These are phyloP conservation scores for Gossypium schwendimanii DNA, from an alignment of 441 rosid species.

Conservation along the genomic window DNA sequence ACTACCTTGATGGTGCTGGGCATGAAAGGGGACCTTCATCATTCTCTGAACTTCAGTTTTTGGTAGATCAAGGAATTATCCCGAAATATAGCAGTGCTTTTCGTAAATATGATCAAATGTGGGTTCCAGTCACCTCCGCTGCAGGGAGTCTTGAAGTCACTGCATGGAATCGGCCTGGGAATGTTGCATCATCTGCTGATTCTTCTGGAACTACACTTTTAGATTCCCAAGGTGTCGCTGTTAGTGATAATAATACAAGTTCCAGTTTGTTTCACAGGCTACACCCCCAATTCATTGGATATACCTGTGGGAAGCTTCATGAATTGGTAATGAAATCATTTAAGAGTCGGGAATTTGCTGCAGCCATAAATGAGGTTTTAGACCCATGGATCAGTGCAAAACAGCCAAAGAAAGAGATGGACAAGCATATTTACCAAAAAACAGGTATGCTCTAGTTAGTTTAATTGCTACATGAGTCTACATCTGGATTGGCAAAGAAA, in stretches of 20 bases:
- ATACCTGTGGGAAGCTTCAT: slow-evolving; percentile 88
- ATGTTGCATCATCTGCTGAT: slow-evolving; percentile 29
- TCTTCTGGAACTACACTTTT: slow-evolving; percentile 32
- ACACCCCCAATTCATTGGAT: slow-evolving; percentile 96
- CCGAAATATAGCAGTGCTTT: slow-evolving; percentile 71
- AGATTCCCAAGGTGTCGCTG: slow-evolving; percentile 25
- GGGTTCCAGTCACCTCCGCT: slow-evolving; percentile 72
- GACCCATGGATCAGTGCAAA: slow-evolving; percentile 95
- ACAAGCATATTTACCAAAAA: slow-evolving; percentile 66
- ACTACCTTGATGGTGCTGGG: slow-evolving; percentile 88
- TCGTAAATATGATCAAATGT: slow-evolving; percentile 78
- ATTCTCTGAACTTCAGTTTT: slow-evolving; percentile 62
- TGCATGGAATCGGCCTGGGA: slow-evolving; percentile 29
- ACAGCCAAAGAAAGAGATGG: slow-evolving; percentile 90
- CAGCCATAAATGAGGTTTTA: slow-evolving; percentile 90
- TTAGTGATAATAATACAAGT: slow-evolving; percentile 24
- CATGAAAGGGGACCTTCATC: slow-evolving; percentile 84
- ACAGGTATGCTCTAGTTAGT: slow-evolving; percentile 47
- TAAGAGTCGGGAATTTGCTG: slow-evolving; percentile 94
- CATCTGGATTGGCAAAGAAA: not conserved
- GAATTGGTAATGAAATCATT: slow-evolving; percentile 95
- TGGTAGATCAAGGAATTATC: slow-evolving; percentile 68
- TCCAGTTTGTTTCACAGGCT: slow-evolving; percentile 46
- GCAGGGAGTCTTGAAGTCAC: slow-evolving; percentile 38
- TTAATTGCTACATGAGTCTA: not conserved